Evolutionary conservation across 192 early-diverging fungal species (phyloP).

Genomic region (Backusella sp.): DNA sequence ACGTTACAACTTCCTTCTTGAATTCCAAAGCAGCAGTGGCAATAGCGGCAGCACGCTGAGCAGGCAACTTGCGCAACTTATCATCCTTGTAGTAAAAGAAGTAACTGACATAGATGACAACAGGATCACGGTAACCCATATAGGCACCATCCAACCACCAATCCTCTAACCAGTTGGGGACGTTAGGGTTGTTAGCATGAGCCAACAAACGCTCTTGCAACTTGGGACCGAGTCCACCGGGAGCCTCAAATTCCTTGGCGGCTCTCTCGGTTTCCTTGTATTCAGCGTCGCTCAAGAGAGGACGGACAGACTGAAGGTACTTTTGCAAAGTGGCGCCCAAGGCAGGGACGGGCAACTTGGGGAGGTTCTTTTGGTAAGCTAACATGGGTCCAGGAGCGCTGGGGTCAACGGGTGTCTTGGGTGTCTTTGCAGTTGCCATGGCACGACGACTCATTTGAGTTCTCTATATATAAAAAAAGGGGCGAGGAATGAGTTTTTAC

Average conservation of each 20-base stretch:
- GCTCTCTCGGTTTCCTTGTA: conserved; percentile 64
- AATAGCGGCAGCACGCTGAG: conserved; percentile 85
- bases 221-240: conserved; percentile 76
- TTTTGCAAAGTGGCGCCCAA: conserved; percentile 80
- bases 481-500: background rate
- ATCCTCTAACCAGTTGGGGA: conserved; percentile 89
- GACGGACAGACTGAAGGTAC: conserved; percentile 80
- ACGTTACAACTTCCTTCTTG: conserved; percentile 72
- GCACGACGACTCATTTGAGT: conserved; percentile 15
- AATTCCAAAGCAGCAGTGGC: conserved; percentile 87
- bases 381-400: conserved; percentile 43
- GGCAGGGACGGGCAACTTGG: conserved; percentile 87
- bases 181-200: conserved; percentile 66
- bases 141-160: conserved; percentile 99
- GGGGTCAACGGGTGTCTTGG: conserved; percentile 11
- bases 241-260: conserved; percentile 78
- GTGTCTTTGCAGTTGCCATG: conserved; percentile 11
- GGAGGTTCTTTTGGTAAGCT: conserved; percentile 73
- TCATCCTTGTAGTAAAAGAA: conserved; percentile 95
- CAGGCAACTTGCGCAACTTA: conserved; percentile 70
- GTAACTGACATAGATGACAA: conserved; percentile 94
- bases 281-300: conserved; percentile 68
- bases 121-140: conserved; percentile 92
- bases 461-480: background rate
- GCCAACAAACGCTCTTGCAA: conserved; percentile 85